Conservation (phyloP, 768 basidiomycete genomes). For the Exsudoporus frostii region DNA sequence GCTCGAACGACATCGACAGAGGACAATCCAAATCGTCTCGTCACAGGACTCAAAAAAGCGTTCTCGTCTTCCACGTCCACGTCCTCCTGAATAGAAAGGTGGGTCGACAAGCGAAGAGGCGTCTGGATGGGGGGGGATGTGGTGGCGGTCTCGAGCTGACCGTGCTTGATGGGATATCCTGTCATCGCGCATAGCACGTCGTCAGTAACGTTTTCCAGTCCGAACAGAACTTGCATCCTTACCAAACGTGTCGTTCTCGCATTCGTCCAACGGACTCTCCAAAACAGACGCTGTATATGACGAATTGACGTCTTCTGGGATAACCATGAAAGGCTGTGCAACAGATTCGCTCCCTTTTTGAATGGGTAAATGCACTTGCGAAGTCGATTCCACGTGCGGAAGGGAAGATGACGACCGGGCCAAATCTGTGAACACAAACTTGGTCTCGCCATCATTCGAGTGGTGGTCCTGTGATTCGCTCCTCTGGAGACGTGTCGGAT, state of each 20-base stretch:
- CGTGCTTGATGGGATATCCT: conserved; percentile 27
- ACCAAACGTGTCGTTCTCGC: conserved; percentile 34
- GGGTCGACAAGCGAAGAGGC: conserved; percentile 16
- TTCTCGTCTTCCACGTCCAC: conserved; percentile 5
- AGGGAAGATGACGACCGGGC: conserved; percentile 17
- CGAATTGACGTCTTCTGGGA: conserved; percentile 30
- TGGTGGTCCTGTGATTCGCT: conserved; percentile 5
- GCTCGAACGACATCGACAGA: conserved; percentile 38
- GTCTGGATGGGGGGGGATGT: conserved; percentile 15
- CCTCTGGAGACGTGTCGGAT: conserved; percentile 6
- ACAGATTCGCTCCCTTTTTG: conserved; percentile 5
- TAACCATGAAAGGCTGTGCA: not conserved
- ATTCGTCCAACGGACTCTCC: conserved; percentile 6
- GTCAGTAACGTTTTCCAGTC: not conserved
- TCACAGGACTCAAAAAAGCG: conserved; percentile 13
- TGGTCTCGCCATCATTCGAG: conserved; percentile 12
- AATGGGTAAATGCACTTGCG: conserved; percentile 6
- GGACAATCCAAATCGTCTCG: conserved; percentile 19
- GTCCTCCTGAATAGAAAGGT: conserved; percentile 21
- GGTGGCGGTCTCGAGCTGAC: conserved; percentile 12
- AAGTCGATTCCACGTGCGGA: conserved; percentile 4
- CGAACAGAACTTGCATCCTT: not conserved
- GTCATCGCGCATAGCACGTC: not conserved
- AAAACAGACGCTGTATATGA: conserved; percentile 20
- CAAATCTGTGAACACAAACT: conserved; percentile 19